phyloP scores from a whole-genome alignment of 1,139 yeast genomes.

The Pichia sp. region DNA sequence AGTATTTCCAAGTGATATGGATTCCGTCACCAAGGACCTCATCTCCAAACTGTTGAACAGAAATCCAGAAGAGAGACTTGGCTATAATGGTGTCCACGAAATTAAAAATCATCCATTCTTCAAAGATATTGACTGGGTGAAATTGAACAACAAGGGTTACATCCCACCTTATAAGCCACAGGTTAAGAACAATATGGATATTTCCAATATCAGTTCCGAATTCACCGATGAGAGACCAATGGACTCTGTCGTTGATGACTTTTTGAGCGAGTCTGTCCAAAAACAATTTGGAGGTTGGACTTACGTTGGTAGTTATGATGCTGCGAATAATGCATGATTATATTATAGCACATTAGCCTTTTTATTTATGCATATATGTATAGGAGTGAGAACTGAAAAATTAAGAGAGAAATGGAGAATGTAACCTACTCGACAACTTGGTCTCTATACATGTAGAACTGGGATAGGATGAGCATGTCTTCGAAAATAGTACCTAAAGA shows the following conservation, averaged over 20 bases:
- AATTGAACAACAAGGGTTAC: constrained; percentile 77
- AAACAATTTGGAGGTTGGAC: constrained; percentile 99
- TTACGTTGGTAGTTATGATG: constrained; percentile 56
- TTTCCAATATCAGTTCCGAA: constrained; percentile 88
- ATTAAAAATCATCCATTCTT: constrained; percentile 84
- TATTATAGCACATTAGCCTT: too few relatives aligned
- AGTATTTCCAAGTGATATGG: constrained; percentile 83
- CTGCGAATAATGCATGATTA: constrained; percentile 19
- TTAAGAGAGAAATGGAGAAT: too few relatives aligned
- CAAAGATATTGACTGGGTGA: constrained; percentile 86
- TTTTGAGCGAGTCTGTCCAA: constrained; percentile 82
- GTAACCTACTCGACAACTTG: too few relatives aligned
- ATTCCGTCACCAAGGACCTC: constrained; percentile 80
- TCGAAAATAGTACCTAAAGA: constrained; percentile 68
- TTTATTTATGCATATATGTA: too few relatives aligned
- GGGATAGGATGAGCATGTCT: constrained; percentile 55
- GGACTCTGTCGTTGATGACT: constrained; percentile 93
- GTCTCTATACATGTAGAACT: constrained; percentile 50
- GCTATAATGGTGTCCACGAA: constrained; percentile 73
- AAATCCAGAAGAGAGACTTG: constrained; percentile 77
- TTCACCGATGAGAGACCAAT: constrained; percentile 91
- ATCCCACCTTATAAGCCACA: constrained; percentile 96
- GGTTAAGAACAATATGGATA: constrained; percentile 79
- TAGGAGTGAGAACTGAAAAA: too few relatives aligned
- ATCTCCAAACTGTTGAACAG: constrained; percentile 71